Evolutionary conservation across 768 basidiomycete genomes (phyloP).

Genomic region (Mycena latifolia): DNA sequence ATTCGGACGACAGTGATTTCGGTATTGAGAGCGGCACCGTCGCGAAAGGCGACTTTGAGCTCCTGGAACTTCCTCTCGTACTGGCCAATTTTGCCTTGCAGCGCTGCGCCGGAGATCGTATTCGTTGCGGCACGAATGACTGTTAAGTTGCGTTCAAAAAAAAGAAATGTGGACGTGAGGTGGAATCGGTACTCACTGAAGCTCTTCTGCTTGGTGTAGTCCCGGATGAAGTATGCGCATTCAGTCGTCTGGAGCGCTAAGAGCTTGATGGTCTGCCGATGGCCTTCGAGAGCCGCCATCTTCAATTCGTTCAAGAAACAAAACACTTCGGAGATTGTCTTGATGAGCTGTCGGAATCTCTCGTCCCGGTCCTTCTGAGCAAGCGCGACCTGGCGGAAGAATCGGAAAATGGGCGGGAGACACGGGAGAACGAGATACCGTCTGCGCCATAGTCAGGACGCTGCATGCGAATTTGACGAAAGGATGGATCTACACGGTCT

Average conservation of each 20-base stretch:
- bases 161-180: not conserved
- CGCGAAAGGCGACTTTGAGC: constrained; percentile 31
- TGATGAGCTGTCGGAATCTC: constrained; percentile 15
- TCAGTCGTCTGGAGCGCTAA: constrained; percentile 42
- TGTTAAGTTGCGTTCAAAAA: not conserved
- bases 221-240: constrained; percentile 46
- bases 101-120: not conserved
- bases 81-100: constrained; percentile 21
- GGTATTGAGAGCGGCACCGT: constrained; percentile 23
- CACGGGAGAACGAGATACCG: not conserved
- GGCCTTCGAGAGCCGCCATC: constrained; percentile 15
- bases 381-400: constrained; percentile 1
- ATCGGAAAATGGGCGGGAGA: not conserved
- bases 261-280: constrained; percentile 34
- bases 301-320: constrained; percentile 13
- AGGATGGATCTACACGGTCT: constrained; percentile 12
- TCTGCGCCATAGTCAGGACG: constrained; percentile 21
- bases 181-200: constrained; percentile 30
- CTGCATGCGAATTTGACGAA: constrained; percentile 22
- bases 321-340: constrained; percentile 5
- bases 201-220: constrained; percentile 38
- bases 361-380: constrained; percentile 21
- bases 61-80: constrained; percentile 34
- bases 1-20: constrained; percentile 35
- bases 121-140: constrained; percentile 12